Evolutionary conservation across 805 yeast species (phyloP).

Genomic region (Kockiozyma suomiensis): DNA sequence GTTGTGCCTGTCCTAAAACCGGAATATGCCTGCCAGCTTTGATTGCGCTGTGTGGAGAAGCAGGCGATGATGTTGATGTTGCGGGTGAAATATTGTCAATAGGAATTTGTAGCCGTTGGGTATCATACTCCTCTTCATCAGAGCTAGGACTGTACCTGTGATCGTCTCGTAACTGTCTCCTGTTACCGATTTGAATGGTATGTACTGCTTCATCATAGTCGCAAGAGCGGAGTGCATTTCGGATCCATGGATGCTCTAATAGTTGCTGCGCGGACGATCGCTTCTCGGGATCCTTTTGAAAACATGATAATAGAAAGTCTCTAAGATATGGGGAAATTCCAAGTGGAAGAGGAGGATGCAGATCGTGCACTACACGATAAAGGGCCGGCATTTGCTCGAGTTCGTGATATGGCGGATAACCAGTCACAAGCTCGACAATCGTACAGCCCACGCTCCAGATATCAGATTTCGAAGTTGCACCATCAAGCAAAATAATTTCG

Average conservation of each 20-base stretch:
- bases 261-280: constrained; percentile 61
- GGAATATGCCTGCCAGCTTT: not conserved
- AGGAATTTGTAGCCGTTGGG: not conserved
- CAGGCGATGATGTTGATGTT: not conserved
- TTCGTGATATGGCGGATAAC: constrained; percentile 77
- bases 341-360: constrained; percentile 68
- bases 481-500: constrained; percentile 81
- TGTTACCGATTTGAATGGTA: not conserved
- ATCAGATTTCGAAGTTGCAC: constrained; percentile 86
- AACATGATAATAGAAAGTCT: constrained; percentile 68
- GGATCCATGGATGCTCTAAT: constrained; percentile 51
- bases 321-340: constrained; percentile 46
- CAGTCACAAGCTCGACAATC: constrained; percentile 80
- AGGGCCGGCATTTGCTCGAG: constrained; percentile 75
- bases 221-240: not conserved
- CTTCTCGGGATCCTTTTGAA: constrained; percentile 65
- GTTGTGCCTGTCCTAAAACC: constrained; percentile 10
- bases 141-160: not conserved
- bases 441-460: constrained; percentile 87
- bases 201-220: constrained; percentile 11
- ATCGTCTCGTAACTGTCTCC: not conserved
- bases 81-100: not conserved
- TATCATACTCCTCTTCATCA: not conserved
- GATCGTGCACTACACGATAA: constrained; percentile 80
- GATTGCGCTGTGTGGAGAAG: not conserved